Conservation (phyloP, 768 basidiomycete genomes). For the Leccinum longicurvipes region DNA sequence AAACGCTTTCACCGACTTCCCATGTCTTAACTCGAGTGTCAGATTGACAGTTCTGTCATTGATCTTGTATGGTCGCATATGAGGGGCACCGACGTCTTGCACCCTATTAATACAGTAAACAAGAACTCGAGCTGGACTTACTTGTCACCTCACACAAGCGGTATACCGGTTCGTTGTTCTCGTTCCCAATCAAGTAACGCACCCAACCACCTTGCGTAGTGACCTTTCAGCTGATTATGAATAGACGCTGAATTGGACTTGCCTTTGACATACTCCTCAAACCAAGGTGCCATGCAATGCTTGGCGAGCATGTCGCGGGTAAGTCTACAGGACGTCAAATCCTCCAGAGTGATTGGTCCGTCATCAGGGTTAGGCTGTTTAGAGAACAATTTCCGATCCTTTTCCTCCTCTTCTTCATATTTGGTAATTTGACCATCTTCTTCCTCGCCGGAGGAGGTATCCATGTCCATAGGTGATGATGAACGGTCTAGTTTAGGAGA, state of each 20-base stretch:
- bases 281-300: conserved; percentile 75
- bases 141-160: conserved; percentile 78
- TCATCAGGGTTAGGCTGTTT: conserved; percentile 41
- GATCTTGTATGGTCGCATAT: conserved; percentile 67
- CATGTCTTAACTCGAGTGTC: conserved; percentile 73
- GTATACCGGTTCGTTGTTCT: conserved; percentile 60
- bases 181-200: conserved; percentile 72
- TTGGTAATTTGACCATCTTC: conserved; percentile 75
- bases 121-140: conserved; percentile 38
- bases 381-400: conserved; percentile 48
- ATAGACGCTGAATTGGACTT: conserved; percentile 12
- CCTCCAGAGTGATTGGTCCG: conserved; percentile 49
- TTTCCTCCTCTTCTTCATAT: conserved; percentile 71
- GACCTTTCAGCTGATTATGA: conserved; percentile 6
- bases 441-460: conserved; percentile 75
- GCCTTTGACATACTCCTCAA: conserved; percentile 82
- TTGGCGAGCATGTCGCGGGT: conserved; percentile 71
- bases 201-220: conserved; percentile 71
- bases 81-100: conserved; percentile 50
- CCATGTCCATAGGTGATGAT: conserved; percentile 83
- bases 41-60: conserved; percentile 65
- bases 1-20: conserved; percentile 57
- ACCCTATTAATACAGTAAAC: conserved; percentile 3
- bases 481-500: conserved; percentile 70
- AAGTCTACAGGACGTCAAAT: conserved; percentile 61